Base-by-base conservation (phyloP, 2,329 filamentous ascomycete species). In the Aspergillus pseudonomiae region DNA sequence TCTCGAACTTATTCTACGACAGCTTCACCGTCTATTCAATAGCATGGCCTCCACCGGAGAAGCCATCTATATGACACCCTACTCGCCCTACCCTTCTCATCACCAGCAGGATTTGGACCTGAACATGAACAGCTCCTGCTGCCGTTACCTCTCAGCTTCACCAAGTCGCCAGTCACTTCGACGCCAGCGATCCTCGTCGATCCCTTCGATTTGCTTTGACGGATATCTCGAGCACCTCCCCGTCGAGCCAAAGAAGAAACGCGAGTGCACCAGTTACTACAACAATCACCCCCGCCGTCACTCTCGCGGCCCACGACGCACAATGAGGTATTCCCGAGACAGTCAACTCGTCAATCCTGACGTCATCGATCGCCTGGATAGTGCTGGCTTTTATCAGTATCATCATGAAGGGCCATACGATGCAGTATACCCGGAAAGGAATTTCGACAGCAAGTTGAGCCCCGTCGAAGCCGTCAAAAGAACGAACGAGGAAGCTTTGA, bases 361-460 rank as follows among this genome's bases (percentile, higher is more conserved):
- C 76, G 83, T 84, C 10, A 95, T 98, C 71, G 94, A 97, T 75
- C 81, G 83, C 6, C 86, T 98, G 1, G 94, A 97, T 74, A 84
- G 82, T 59, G 81, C 85, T 3, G 77, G 85, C n/a, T 85, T 86
- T 57, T 84, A 84, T 21, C 79, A 84, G 2, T 97, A 96, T 77
- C 94, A 97, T 77, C 94, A 98, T 72, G 92, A 90, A 67, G 94
- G 94, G 0, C 94, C 94, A 0, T 98, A 91, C 70, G 94, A 98
- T 75, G 92, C 94, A 11, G 90, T 92, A 2, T 83, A 92, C 59
- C 82, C 90, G 1, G 87, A 91, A 14, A 86, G 92, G 55, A 97
- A 97, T 79, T 83, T 80, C 4, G 83, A 88, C 70, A 83, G 81
- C 70, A 80, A 83, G 60, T 79, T 76, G 63, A 89, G 91, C 3